Evolutionary conservation across 495 filamentous ascomycete genomes (phyloP), one percentile per base, ranked within the genome.

Genomic region (Xylaria nigripes): DNA sequence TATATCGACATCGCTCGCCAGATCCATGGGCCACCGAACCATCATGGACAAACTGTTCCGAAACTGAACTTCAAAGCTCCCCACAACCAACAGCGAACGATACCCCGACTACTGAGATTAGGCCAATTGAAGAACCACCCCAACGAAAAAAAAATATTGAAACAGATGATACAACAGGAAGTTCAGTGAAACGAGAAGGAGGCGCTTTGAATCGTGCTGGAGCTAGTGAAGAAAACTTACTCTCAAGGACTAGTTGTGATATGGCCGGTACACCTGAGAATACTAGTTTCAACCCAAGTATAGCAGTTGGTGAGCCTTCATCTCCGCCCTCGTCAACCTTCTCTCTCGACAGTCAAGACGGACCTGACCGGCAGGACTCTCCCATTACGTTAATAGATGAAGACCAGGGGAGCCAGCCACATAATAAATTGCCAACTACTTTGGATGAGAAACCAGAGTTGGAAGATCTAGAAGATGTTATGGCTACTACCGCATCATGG

Each of bases 321-420:
- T 72, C 70, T 16, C 64, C 69, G 22, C 59, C 72, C 12, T 69
- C 73, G 4, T 73, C 74, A 3, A 66, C 68, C 1, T 73, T 63
- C 8, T 72, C 68, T 6, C 61, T 71, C 10, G 66, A 70, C 16
- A 78, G 71, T 29, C 69, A 68, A 30, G 66, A 63, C 29, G 67
- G 67, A 22, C 61, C 66, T 23, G 67, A 66, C 0, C 60, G 57
- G 2, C 69, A 71, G 55, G 75, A 78, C 27, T 80, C 76, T 0
- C 77, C 77, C 6, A 67, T 76, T n/a, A 78, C 76, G 1, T 76
- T 76, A n/a, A 66, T 78, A 34, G 77, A 80, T 48, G 77, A 80
- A 22, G 77, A 77, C 18, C 63, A 67, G 7, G 69, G 57, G 34
- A 49, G 50, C 22, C 67, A 64, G 2, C 56, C 67, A 15, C 58